Base-by-base conservation (phyloP, 1,284 basidiomycete species). In the Sphagnurus paluster region DNA sequence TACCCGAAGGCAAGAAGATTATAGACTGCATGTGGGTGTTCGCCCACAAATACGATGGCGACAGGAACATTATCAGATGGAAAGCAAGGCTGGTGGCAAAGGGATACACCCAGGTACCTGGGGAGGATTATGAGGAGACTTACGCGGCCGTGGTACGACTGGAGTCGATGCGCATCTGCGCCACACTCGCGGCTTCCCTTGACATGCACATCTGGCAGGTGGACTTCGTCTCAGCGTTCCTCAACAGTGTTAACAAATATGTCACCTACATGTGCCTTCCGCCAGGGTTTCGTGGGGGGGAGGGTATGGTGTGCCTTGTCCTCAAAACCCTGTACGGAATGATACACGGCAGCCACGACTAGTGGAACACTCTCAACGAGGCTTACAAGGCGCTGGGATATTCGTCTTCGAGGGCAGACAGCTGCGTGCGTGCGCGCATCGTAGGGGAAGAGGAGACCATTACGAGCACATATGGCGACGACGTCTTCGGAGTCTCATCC, bases 61-160 rank as follows among this genome's bases (percentile, higher is more conserved):
- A 50, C 1, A 46, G 54, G 9, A 26, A 40, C 4, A 28, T 53
- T 10, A 44, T 40, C 0, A 43, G 39, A 16, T n/a, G 38, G 11
- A 54, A 46, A 38, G 50, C 34, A 0, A 28, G 49, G 2, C 33
- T 46, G 5, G 42, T 44, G 14, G 45, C 42, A n/a, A 48, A 48
- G 28, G 49, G 49, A 11, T 51, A 41, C 21, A 19, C 46, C 4
- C 45, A 51, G 34, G 39, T 47, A 5, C 23, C 16, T 7, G 49
- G 42, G 3, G 39, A 39, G 13, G 42, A 52, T 14, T 52, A 42
- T 17, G 35, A 42, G 20, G 53, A 73, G 34, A 71, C 64, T 0
- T 71, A 61, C 30, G 56, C 69, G 0, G 63, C 69, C 0, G 59
- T 70, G 0, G 62, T 60, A 5, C 47, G 58, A 1, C 56, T 66